Evolutionary conservation across 2,329 filamentous ascomycete species (phyloP), one percentile per base, ranked within the genome.

Genomic region (Pseudocercospora ulei): DNA sequence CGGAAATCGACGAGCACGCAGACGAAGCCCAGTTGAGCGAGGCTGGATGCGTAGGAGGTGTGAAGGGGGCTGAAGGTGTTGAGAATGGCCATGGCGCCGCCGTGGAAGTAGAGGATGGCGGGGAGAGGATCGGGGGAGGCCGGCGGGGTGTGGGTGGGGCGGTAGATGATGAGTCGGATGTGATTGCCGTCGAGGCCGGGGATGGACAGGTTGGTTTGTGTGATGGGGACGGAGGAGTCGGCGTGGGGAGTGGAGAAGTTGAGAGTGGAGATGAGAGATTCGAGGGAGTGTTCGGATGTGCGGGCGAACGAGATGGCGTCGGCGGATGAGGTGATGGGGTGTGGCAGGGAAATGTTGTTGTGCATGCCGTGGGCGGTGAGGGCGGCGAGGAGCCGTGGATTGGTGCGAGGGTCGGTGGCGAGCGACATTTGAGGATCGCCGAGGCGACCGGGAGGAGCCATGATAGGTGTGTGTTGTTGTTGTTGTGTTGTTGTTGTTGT

Each of bases 1-100:
- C 57, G 56, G 47, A 56, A 60, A 41, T 58, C 55, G 35, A 54
- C 43, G 17, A 45, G 43, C 12, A 59, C 49, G 4, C 36, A 45
- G 5, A 56, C 29, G 5, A 50, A 24, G n/a, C 53, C 53, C 20
- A 45, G 29, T 1, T 46, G 25, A 5, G 52, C 55, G 16, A 57
- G 47, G 1, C 52, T 52, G 19, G 31, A 51, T 14, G 40, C 39
- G 54, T 52, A 58, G 9, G 48, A 46, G n/a, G 38, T 27, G 38
- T 59, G 55, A 5, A 54, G 44, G 45, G 39, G 43, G 27, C 47
- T 53, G 16, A 23, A 29, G 5, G 52, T 53, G 4, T 44, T 35
- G 7, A 45, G 17, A 13, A 49, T 41, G 7, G 44, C 43, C 52
- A 57, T 57, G 12, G 53, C 44, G 1, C 55, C 55, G 11, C 46